phyloP scores from a whole-genome alignment of 306 rosid genomes.

The Corylus heterophylla region DNA sequence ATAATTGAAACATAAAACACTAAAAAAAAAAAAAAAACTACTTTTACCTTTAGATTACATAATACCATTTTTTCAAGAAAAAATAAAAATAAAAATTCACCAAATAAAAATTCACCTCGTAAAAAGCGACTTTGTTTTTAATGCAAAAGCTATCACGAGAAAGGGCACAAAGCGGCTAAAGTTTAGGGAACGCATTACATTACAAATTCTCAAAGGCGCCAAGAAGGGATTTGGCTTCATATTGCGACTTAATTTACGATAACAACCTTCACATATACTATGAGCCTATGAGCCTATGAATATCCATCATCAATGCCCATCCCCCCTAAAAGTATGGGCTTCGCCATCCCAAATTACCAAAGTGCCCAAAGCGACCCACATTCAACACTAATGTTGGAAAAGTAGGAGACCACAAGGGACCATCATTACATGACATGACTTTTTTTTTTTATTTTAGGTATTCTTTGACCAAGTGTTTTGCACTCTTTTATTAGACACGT shows the following conservation, averaged over 20 bases:
- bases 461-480: background rate
- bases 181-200: background rate
- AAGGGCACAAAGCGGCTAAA: background rate
- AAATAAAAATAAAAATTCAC: no score
- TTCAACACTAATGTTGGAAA: background rate
- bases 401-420: background rate
- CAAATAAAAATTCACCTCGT: no score
- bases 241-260: background rate
- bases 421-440: background rate
- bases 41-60: no score
- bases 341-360: background rate
- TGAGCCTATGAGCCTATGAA: no score
- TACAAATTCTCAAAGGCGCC: background rate
- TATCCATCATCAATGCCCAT: background rate
- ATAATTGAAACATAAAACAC: no score
- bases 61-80: no score
- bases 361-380: constrained; percentile 12
- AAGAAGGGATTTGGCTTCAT: background rate
- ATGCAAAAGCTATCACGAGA: constrained; percentile 5
- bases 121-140: background rate
- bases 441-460: background rate
- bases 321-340: background rate
- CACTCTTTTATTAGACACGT: background rate
- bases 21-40: no score
- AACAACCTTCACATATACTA: background rate